phyloP scores from a whole-genome alignment of 768 basidiomycete species.

The Pleurotus djamor region DNA sequence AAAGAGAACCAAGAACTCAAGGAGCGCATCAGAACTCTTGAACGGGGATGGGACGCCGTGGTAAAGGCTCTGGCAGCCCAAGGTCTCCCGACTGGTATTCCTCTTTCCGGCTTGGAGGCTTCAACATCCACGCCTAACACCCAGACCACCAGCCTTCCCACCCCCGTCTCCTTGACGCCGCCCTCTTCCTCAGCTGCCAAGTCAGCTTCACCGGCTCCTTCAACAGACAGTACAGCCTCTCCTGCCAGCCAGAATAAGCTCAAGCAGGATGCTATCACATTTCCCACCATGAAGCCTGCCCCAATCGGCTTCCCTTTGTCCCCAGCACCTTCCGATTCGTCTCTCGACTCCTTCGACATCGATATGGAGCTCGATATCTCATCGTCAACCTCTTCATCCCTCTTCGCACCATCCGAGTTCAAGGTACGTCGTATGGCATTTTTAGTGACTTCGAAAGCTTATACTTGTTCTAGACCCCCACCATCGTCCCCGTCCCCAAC shows the following conservation, averaged over 20 bases:
- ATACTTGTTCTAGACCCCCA: slow-evolving; percentile 27
- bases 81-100: slow-evolving; percentile 50
- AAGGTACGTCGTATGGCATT: slow-evolving; percentile 24
- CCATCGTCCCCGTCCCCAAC: slow-evolving; percentile 9
- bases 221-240: slow-evolving; percentile 13
- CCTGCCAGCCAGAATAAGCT: neutral
- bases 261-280: slow-evolving; percentile 5
- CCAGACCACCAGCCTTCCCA: slow-evolving; percentile 18
- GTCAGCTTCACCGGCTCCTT: slow-evolving; percentile 18
- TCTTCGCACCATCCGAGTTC: slow-evolving; percentile 34
- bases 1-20: slow-evolving; percentile 74
- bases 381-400: slow-evolving; percentile 19
- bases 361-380: slow-evolving; percentile 10
- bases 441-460: slow-evolving; percentile 19
- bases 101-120: slow-evolving; percentile 14
- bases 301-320: slow-evolving; percentile 31
- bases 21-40: slow-evolving; percentile 75
- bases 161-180: slow-evolving; percentile 18
- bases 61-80: slow-evolving; percentile 73
- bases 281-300: slow-evolving; percentile 24
- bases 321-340: slow-evolving; percentile 39
- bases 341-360: slow-evolving; percentile 28
- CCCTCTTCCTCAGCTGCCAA: slow-evolving; percentile 19
- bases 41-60: slow-evolving; percentile 80
- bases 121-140: slow-evolving; percentile 17